phyloP scores from a whole-genome alignment of 371 early-diverging fungal genomes.

The Funneliformis caledonium region DNA sequence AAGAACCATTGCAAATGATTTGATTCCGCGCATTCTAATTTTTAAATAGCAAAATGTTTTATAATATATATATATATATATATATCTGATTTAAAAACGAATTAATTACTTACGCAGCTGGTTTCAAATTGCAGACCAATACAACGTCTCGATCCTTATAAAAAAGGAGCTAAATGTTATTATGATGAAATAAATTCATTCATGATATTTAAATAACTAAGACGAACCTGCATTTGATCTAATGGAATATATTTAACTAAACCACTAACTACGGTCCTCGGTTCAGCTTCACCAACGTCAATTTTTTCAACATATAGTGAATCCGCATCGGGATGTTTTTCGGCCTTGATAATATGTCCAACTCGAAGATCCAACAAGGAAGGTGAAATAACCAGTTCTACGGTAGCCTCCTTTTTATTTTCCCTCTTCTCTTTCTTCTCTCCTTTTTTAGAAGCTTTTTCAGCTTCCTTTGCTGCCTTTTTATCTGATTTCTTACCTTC shows the following conservation, averaged over 20 bases:
- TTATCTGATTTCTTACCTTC: slow-evolving; percentile 52
- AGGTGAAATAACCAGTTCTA: slow-evolving; percentile 61
- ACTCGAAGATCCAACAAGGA: slow-evolving; percentile 93
- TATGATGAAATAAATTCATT: neutral
- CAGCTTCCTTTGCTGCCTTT: slow-evolving; percentile 52
- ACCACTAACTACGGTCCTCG: slow-evolving; percentile 91
- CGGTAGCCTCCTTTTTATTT: slow-evolving; percentile 49
- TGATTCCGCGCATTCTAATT: slow-evolving; percentile 89
- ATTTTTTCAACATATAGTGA: slow-evolving; percentile 94
- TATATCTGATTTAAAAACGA: neutral
- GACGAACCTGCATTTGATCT: slow-evolving; percentile 77
- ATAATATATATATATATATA: too few species aligned
- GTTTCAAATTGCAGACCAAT: slow-evolving; percentile 93
- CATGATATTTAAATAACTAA: neutral
- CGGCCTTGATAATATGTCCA: slow-evolving; percentile 81
- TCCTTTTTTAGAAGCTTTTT: slow-evolving; percentile 67
- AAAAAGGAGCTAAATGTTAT: neutral
- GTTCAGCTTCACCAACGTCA: slow-evolving; percentile 87
- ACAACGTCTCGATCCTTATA: slow-evolving; percentile 56
- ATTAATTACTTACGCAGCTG: slow-evolving; percentile 57
- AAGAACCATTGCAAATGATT: slow-evolving; percentile 94
- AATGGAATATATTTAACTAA: slow-evolving; percentile 90
- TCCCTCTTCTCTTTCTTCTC: slow-evolving; percentile 55
- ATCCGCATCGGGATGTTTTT: slow-evolving; percentile 93
- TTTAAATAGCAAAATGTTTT: too few species aligned